A percentile compares a stretch with the other conserved stretches of the same genome.
These are phyloP conservation scores for Rhodotorula graminis DNA, from an alignment of 768 basidiomycete genomes.

Conservation along the genomic window DNA sequence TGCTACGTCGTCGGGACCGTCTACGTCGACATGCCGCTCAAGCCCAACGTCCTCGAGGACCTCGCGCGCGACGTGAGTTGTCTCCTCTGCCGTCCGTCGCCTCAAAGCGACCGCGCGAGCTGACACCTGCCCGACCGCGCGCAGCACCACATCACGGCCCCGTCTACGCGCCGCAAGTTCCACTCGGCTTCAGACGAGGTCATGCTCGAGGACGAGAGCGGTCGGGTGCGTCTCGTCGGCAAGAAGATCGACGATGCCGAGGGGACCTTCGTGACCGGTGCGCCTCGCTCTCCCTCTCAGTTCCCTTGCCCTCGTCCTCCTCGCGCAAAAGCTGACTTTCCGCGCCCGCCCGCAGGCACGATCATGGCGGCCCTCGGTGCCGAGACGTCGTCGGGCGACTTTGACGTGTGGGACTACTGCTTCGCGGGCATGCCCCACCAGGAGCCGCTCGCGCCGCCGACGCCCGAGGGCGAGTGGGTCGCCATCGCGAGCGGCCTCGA, in stretches of 20 bases:
- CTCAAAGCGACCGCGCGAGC: neutral
- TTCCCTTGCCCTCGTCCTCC: too few species aligned
- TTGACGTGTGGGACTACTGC: conserved; percentile 86
- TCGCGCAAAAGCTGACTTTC: too few species aligned
- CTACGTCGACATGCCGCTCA: conserved; percentile 98
- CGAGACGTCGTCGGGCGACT: conserved; percentile 83
- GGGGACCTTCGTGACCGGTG: conserved; percentile 34
- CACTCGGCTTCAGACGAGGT: conserved; percentile 70
- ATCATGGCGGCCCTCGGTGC: conserved; percentile 84
- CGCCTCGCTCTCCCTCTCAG: neutral
- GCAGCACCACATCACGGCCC: conserved; percentile 83
- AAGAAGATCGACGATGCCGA: conserved; percentile 52
- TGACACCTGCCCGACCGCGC: neutral
- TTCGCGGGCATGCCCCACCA: conserved; percentile 77
- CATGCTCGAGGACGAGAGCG: conserved; percentile 94
- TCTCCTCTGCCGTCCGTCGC: neutral
- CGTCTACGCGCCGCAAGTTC: conserved; percentile 68
- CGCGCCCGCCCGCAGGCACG: conserved; percentile 53
- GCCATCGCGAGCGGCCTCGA: conserved; percentile 81
- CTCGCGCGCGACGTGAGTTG: conserved; percentile 79
- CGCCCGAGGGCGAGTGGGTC: conserved; percentile 65
- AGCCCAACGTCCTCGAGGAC: conserved; percentile 96
- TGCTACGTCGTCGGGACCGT: conserved; percentile 92
- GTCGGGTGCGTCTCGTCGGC: conserved; percentile 82
- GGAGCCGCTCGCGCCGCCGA: conserved; percentile 14